Base-by-base conservation (phyloP, 129 eudicot genomes). In the Helichrysum umbraculigerum region DNA sequence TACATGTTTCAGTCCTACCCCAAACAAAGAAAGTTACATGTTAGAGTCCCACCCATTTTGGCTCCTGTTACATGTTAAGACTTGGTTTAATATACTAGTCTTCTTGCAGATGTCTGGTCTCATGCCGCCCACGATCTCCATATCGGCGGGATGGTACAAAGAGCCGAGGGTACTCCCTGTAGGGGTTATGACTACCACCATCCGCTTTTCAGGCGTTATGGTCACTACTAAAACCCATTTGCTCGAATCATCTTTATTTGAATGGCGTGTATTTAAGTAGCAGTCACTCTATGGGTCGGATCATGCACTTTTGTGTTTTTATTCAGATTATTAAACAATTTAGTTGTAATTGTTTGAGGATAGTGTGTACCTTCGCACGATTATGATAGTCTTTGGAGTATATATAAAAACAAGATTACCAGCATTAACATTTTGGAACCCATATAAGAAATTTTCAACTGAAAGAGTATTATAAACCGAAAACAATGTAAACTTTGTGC, bases 21-120 rank as follows among this genome's bases (percentile, higher is more conserved):
- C 44, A 7, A 25, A 17, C 16, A 9, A 29, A 5, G 17, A n/a
- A 52, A 52, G 28, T n/a, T 16, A 52, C 59, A 52, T 52, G 59
- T 52, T n/a, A 4, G 21, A 62, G 28, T 2, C 22, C n/a, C 35
- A 16, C 39, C 68, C 68, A 62, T 63, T 62, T 29, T 63, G 68
- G 37, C 68, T 11, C n/a, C n/a, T 63, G 35, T n/a, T n/a, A n/a
- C n/a, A n/a, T n/a, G n/a, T n/a, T n/a, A n/a, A n/a, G n/a, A n/a
- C 35, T 62, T 29, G 20, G 41, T 62, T 10, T 12, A 62, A 14
- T 15, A 29, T 25, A 25, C 6, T 11, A 62, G 35, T 62, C 35
- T 62, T 62, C 68, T 32, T 29, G 41, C 68, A 29, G 68, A 29
- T 62, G 39, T 29, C 15, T 29, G 68, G 68, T 62, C 37, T 62